These are phyloP conservation scores for Papiliotrema nemorosa DNA, from an alignment of 1,284 basidiomycete species.

Conservation along the genomic window DNA sequence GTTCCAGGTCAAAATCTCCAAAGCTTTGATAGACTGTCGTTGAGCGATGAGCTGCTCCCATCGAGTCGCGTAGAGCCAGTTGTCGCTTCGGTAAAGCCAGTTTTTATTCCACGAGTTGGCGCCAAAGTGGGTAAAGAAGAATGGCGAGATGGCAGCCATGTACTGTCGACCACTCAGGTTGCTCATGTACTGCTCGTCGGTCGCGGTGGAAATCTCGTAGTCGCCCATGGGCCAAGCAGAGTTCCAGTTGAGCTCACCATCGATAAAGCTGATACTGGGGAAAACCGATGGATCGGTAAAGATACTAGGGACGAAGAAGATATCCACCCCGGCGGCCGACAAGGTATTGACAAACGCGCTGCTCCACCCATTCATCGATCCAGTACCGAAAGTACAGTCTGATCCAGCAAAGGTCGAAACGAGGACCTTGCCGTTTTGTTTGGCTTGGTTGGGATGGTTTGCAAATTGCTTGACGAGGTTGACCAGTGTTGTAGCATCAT, in stretches of 20 bases:
- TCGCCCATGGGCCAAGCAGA: constrained; percentile 49
- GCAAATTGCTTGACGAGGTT: constrained; percentile 58
- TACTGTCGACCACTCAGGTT: constrained; percentile 39
- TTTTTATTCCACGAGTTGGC: constrained; percentile 44
- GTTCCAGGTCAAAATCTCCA: constrained; percentile 48
- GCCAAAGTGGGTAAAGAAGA: constrained; percentile 48
- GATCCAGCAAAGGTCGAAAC: constrained; percentile 79
- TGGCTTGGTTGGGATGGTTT: constrained; percentile 63
- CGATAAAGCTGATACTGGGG: constrained; percentile 32
- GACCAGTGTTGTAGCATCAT: constrained; percentile 50
- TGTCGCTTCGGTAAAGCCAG: constrained; percentile 47
- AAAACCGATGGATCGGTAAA: constrained; percentile 40
- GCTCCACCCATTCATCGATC: constrained; percentile 35
- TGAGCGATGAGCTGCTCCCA: constrained; percentile 44
- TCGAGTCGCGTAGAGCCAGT: constrained; percentile 44
- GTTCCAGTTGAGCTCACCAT: constrained; percentile 52
- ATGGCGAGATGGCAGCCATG: constrained; percentile 46
- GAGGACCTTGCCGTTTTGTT: constrained; percentile 58
- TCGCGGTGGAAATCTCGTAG: constrained; percentile 25
- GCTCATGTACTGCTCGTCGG: constrained; percentile 29
- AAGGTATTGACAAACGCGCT: constrained; percentile 21
- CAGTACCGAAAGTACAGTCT: constrained; percentile 64
- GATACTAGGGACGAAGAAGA: constrained; percentile 47
- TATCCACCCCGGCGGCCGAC: constrained; percentile 11
- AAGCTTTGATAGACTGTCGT: constrained; percentile 32